These are phyloP conservation scores for Tulasnella sp. DNA, from an alignment of 768 basidiomycete species.

Conservation along the genomic window DNA sequence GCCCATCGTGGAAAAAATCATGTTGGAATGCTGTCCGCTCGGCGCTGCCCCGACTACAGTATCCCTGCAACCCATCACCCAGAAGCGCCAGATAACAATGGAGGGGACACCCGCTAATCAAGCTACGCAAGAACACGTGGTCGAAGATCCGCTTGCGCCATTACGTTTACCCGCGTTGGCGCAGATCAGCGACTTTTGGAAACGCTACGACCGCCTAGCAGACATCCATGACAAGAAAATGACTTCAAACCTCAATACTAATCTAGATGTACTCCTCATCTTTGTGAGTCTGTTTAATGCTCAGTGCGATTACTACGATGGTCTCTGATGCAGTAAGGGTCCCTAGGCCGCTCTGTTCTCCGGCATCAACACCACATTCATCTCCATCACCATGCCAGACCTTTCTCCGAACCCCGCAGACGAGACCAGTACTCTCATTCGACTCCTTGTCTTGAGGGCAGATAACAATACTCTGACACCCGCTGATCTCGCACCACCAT, in stretches of 20 bases:
- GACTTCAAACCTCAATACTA: not conserved
- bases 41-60: too few species aligned
- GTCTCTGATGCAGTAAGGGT: too few species aligned
- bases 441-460: not conserved
- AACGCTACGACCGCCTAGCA: conserved; percentile 1
- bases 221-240: not conserved
- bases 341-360: not conserved
- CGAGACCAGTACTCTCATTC: conserved; percentile 1
- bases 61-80: too few species aligned
- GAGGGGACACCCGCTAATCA: too few species aligned
- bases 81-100: too few species aligned
- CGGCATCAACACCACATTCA: conserved; percentile 1
- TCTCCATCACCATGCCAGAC: not conserved
- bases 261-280: conserved; percentile 1
- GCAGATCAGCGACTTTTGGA: not conserved
- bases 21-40: too few species aligned
- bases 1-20: too few species aligned
- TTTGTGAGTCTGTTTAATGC: not conserved
- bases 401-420: not conserved
- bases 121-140: too few species aligned
- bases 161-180: not conserved
- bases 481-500: not conserved
- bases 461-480: not conserved
- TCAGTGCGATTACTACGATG: too few species aligned
- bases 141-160: not conserved